Base-by-base conservation (phyloP, 257 asterid genomes). In the Solanum microdontum region DNA sequence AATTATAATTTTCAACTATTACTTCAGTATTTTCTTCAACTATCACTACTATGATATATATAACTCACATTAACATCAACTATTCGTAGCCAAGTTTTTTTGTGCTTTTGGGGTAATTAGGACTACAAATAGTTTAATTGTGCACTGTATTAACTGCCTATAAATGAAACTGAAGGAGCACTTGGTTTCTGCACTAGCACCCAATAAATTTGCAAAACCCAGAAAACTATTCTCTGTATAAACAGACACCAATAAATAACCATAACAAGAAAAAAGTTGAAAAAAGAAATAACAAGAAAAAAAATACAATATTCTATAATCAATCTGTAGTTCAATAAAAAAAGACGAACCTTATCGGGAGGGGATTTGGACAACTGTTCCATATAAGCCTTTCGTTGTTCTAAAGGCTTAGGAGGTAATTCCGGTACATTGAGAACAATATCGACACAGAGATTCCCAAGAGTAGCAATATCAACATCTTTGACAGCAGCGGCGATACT, bases 371-470 rank as follows among this genome's bases (percentile, higher is more conserved):
- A 90, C 32, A 97, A 87, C 45, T 93, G 92, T 36, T 94, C 98
- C 98, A 95, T 92, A 77, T 91, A 97, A 58, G 92, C 95, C 89
- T 94, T 91, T 28, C 97, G 98, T 48, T 93, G 93, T 64, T 91
- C 90, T 88, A 91, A 80, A 55, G 94, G 91, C 84, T 92, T 92
- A 28, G 99, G 98, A 36, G 99, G 99, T 91, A 97, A 88, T 84
- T 92, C 36, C 6, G 98, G 98, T 74, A 97, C 99, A 91, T 84
- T 92, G 84, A 97, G 97, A 76, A 97, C 99, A 87, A 97, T 93
- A 89, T 97, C 98, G 39, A 97, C 95, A 37, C 99, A 97, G 26
- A 97, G 93, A 90, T 97, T 97, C 10, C 99, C 99, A 21, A 97
- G 88, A 30, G 99, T 97, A 3, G 98, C 94, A 85, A 97, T 94